Percentiles rank a stretch among this genome's conserved stretches.
These are phyloP conservation scores for Ogataea sp. DNA, from an alignment of 805 yeast genomes.

Conservation along the genomic window DNA sequence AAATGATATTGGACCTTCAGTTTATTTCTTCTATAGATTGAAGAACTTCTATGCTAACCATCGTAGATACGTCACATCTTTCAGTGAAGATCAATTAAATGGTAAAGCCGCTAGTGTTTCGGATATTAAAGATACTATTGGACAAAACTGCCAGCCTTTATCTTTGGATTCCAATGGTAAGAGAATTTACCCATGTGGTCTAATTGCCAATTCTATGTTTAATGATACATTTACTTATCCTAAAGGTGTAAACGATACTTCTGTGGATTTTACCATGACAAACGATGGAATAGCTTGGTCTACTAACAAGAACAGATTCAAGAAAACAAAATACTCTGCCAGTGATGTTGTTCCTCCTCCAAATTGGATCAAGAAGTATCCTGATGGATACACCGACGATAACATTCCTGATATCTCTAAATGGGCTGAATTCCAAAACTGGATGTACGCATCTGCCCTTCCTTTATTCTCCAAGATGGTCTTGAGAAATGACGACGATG, in stretches of 20 bases:
- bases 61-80: constrained; percentile 85
- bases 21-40: constrained; percentile 72
- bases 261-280: constrained; percentile 34
- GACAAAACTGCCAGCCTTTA: constrained; percentile 62
- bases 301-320: constrained; percentile 54
- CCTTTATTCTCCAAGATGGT: constrained; percentile 60
- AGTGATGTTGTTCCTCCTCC: constrained; percentile 74
- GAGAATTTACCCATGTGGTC: constrained; percentile 72
- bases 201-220: constrained; percentile 73
- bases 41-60: constrained; percentile 91
- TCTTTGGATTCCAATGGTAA: constrained; percentile 37
- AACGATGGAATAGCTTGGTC: constrained; percentile 64
- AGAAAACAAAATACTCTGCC: constrained; percentile 53
- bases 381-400: constrained; percentile 63
- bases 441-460: constrained; percentile 82
- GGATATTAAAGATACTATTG: constrained; percentile 43
- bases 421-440: constrained; percentile 70
- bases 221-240: constrained; percentile 64
- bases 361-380: constrained; percentile 65
- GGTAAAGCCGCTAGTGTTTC: constrained; percentile 57
- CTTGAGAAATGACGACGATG: constrained; percentile 51
- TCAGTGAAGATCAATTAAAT: constrained; percentile 69
- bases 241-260: constrained; percentile 32
- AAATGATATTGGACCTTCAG: constrained; percentile 59
- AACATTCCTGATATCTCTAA: constrained; percentile 60